Conservation (phyloP, 495 filamentous ascomycete species). For the Aspergillus baeticus region DNA sequence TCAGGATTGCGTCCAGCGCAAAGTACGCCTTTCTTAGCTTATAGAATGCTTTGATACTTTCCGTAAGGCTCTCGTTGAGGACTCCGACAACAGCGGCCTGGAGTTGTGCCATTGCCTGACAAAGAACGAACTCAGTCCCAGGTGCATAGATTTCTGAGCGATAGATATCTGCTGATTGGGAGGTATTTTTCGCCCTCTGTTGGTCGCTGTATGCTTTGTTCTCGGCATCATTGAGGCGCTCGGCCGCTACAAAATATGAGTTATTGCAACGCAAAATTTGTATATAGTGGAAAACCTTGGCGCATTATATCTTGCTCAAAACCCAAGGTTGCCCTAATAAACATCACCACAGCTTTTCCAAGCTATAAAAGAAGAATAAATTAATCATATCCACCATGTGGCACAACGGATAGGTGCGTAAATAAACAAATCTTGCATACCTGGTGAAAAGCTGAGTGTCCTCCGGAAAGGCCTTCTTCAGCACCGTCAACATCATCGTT, state of each 20-base stretch:
- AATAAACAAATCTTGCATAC: conserved; percentile 37
- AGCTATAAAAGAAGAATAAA: conserved; percentile 46
- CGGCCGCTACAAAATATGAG: conserved; percentile 52
- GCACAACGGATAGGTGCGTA: neutral
- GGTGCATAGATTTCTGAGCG: conserved; percentile 70
- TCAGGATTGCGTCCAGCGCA: conserved; percentile 73
- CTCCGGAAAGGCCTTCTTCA: conserved; percentile 67
- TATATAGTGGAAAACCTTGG: conserved; percentile 49
- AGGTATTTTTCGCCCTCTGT: conserved; percentile 61
- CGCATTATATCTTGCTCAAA: conserved; percentile 95
- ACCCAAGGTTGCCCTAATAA: conserved; percentile 83
- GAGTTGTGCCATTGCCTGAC: conserved; percentile 76
- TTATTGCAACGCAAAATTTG: neutral
- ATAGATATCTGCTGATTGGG: conserved; percentile 46
- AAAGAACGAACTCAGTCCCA: conserved; percentile 82
- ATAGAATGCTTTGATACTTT: conserved; percentile 89
- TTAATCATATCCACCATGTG: conserved; percentile 11
- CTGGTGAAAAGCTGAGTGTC: conserved; percentile 86
- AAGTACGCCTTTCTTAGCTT: conserved; percentile 88
- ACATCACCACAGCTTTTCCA: conserved; percentile 75
- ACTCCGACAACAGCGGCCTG: conserved; percentile 89
- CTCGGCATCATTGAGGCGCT: conserved; percentile 75
- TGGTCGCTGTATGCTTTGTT: conserved; percentile 73
- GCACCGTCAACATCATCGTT: conserved; percentile 91
- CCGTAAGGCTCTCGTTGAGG: conserved; percentile 88